Base-by-base conservation (phyloP, 225 moss, liverwort and hornwort genomes). In the Asterella californica region DNA sequence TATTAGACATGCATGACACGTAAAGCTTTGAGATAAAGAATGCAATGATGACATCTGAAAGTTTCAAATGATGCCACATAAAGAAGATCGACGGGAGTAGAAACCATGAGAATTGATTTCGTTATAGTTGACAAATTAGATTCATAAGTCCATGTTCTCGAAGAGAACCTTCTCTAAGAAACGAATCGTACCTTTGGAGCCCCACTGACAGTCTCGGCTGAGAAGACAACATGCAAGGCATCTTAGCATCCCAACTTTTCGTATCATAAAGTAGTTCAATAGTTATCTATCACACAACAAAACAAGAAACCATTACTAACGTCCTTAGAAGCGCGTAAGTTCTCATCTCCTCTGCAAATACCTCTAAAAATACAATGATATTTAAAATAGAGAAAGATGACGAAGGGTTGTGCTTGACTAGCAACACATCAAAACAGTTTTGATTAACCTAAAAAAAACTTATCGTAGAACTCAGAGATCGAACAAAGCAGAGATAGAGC, bases 391-490 rank as follows among this genome's bases (percentile, higher is more conserved):
- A 19, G n/a, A n/a, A n/a, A n/a, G n/a, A n/a, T n/a, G n/a, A n/a
- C n/a, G n/a, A n/a, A n/a, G n/a, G n/a, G n/a, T n/a, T n/a, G n/a
- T n/a, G n/a, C n/a, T n/a, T n/a, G n/a, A n/a, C n/a, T n/a, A n/a
- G n/a, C n/a, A n/a, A n/a, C n/a, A n/a, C n/a, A n/a, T 1, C 65
- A 66, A 14, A 66, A 2, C 1, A 66, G 33, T 27, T 21, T 57
- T 57, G 57, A 74, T 25, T 49, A 4, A n/a, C 10, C 49, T 53
- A 17, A 49, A 25, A 74, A n/a, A 32, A 45, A 62, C 83, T 76
- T 89, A 99, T 95, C 62, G 97, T 99, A 78, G 97, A 99, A 83
- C 97, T 99, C 48, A 99, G 87, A 84, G n/a, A n/a, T n/a, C n/a
- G n/a, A n/a, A n/a, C n/a, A n/a, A n/a, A n/a, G n/a, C n/a, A n/a